phyloP scores from a whole-genome alignment of 768 basidiomycete species.

The Tubosaeta brunneosetosa region DNA sequence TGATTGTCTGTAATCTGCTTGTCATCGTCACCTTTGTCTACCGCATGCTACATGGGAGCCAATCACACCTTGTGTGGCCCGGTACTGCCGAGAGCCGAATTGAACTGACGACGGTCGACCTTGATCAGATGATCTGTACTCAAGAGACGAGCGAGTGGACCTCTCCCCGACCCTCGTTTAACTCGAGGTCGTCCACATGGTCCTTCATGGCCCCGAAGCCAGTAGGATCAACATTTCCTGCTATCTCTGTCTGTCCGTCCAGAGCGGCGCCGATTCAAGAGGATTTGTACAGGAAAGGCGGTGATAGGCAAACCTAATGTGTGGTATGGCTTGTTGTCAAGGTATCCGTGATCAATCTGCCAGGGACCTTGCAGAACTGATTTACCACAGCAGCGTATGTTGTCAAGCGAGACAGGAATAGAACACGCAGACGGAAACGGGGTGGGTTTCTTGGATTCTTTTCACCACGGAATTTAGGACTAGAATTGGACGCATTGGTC shows the following conservation, averaged over 20 bases:
- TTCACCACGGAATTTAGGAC: background rate
- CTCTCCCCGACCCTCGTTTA: background rate
- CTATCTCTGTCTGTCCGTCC: background rate
- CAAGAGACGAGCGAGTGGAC: background rate
- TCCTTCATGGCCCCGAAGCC: background rate
- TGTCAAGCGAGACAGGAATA: background rate
- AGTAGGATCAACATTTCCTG: background rate
- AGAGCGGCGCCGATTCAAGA: background rate
- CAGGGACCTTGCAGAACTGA: background rate
- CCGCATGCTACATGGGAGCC: background rate
- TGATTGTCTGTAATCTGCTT: constrained; percentile 12
- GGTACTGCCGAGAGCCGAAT: background rate
- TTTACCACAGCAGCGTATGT: background rate
- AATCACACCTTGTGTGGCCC: background rate
- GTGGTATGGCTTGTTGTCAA: background rate
- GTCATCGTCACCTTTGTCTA: constrained; percentile 11
- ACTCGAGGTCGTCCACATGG: background rate
- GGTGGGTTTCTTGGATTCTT: background rate
- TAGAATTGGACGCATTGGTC: background rate
- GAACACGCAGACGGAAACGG: background rate
- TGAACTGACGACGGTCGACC: constrained; percentile 11
- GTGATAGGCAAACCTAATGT: background rate
- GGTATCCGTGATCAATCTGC: background rate
- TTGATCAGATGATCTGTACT: background rate
- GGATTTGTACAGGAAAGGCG: background rate